A percentile compares a stretch with the other conserved stretches of the same genome.
Evolutionary conservation across 768 basidiomycete species (phyloP).

Genomic region (Leccinellum luteum): DNA sequence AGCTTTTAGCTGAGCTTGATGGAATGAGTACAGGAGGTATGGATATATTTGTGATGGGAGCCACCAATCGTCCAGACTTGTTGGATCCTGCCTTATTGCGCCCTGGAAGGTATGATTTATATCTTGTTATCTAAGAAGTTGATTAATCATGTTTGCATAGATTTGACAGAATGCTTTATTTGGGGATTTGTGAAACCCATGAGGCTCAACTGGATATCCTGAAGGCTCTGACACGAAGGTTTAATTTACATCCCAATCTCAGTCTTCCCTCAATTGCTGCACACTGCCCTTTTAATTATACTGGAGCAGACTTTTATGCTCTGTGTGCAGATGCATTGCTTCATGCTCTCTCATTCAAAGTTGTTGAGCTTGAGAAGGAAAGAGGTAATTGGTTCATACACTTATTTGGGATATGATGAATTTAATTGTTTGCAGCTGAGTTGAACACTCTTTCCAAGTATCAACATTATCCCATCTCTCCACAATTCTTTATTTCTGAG

Average conservation of each 20-base stretch:
- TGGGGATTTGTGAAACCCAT: constrained; percentile 88
- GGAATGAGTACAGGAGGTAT: constrained; percentile 72
- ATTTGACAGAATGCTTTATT: constrained; percentile 95
- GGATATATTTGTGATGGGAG: constrained; percentile 92
- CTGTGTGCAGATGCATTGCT: constrained; percentile 96
- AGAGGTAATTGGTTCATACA: constrained; percentile 47
- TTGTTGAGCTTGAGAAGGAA: constrained; percentile 69
- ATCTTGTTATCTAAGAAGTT: not conserved
- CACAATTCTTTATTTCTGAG: constrained; percentile 89
- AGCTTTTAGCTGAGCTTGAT: constrained; percentile 90
- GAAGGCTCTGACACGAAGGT: constrained; percentile 88
- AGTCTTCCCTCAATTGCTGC: constrained; percentile 63
- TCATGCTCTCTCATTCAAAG: constrained; percentile 89
- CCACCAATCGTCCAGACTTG: constrained; percentile 92
- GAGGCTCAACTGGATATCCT: constrained; percentile 83
- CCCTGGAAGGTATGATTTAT: constrained; percentile 67
- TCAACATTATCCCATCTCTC: constrained; percentile 62
- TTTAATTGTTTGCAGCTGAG: constrained; percentile 4
- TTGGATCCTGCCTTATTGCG: constrained; percentile 86
- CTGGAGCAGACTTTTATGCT: constrained; percentile 98
- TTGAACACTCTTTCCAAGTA: constrained; percentile 49
- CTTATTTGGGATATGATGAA: not conserved
- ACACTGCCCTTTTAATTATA: constrained; percentile 87
- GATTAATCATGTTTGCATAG: constrained; percentile 37
- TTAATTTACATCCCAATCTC: constrained; percentile 70